Evolutionary conservation across 495 filamentous ascomycete genomes (phyloP).

Genomic region (Clohesyomyces aquaticus): DNA sequence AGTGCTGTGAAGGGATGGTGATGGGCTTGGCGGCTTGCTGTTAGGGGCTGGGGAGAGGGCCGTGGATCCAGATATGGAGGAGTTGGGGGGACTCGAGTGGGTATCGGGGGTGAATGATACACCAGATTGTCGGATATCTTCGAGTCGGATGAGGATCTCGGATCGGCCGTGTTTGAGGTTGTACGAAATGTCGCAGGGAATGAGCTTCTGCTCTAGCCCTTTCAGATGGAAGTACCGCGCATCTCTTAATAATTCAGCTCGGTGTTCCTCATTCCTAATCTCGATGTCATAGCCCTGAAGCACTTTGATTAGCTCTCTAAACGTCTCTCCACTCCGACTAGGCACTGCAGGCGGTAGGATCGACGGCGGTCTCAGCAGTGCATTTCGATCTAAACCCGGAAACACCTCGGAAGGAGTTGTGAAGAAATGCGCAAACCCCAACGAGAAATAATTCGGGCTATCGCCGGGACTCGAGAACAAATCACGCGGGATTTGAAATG

Average conservation of each 20-base stretch:
- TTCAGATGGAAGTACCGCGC: constrained; percentile 93
- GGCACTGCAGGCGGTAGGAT: constrained; percentile 82
- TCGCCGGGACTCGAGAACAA: constrained; percentile 85
- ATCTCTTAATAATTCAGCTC: constrained; percentile 77
- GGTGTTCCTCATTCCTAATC: constrained; percentile 77
- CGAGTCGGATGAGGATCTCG: constrained; percentile 81
- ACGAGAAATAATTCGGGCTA: constrained; percentile 91
- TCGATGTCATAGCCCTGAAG: constrained; percentile 84
- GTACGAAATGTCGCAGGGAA: constrained; percentile 75
- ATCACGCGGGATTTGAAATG: constrained; percentile 89
- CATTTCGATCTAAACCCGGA: constrained; percentile 77
- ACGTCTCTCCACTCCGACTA: constrained; percentile 76
- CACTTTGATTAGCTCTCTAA: constrained; percentile 81
- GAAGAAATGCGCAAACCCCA: constrained; percentile 92
- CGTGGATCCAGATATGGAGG: constrained; percentile 10
- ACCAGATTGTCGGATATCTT: constrained; percentile 84
- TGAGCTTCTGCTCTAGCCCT: constrained; percentile 84
- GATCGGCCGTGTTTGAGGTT: constrained; percentile 67
- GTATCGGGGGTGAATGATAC: constrained; percentile 64
- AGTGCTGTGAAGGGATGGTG: constrained; percentile 15
- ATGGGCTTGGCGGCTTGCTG: constrained; percentile 18
- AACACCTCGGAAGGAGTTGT: constrained; percentile 77
- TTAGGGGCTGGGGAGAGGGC: constrained; percentile 3
- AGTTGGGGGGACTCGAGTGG: constrained; percentile 9
- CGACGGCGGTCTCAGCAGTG: constrained; percentile 85